Base-by-base conservation (phyloP, 106 monocot genomes). In the Allium sativum region DNA sequence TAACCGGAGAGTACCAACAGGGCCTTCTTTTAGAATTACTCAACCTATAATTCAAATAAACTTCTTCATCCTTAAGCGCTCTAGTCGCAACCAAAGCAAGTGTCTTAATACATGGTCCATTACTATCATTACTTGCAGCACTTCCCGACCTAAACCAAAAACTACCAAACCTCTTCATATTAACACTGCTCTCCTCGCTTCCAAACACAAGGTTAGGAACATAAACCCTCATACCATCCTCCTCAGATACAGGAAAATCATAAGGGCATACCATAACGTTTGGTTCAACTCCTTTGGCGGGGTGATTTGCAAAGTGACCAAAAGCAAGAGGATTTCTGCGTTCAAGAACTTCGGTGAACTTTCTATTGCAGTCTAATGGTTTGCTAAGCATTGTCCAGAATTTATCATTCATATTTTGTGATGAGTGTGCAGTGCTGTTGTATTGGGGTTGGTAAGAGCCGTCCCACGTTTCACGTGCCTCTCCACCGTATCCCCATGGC, bases 181-280 rank as follows among this genome's bases (percentile, higher is more conserved):
- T 70, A 0, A 84, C 76, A 53, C 48, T 72, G 48, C 48, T 72
- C 53, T 82, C 79, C 41, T 87, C 72, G 10, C 69, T 60, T 48
- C 96, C 91, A 78, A 88, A 91, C 14, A 78, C 64, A 42, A 98
- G 62, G 56, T 98, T 91, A 3, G 96, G 96, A 62, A 98, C 68
- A 66, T 91, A 91, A 17, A 60, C 68, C 59, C 87, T 82, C 91
- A 80, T 91, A 15, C 82, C 68, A 50, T 70, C 68, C 62, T 91
- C 87, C 31, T n/a, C n/a, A 1, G 47, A 69, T 52, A 82, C 12
- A 0, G 96, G 87, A 67, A 98, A 98, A 80, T 98, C 87, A 52
- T 98, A 98, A 1, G 96, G 87, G 43, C 91, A 98, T 16, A 98
- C 77, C 87, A 91, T 98, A 20, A 84, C 84, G 74, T 98, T 98